These are phyloP conservation scores for Phytophthora nicotianae DNA, from an alignment of 352 stramenopile genomes.

Conservation along the genomic window DNA sequence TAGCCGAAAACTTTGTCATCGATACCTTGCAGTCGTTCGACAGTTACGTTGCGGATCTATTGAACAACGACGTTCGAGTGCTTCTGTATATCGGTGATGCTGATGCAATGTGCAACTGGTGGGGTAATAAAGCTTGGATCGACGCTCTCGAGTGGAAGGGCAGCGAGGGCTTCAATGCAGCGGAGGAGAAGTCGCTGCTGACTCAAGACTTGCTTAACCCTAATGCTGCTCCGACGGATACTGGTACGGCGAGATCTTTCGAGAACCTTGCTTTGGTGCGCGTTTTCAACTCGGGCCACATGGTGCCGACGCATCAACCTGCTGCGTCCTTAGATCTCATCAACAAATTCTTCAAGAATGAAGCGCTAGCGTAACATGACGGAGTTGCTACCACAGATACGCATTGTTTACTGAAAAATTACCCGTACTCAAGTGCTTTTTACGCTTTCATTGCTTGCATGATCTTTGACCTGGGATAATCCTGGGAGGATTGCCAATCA, in stretches of 20 bases:
- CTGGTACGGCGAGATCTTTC: constrained; percentile 41
- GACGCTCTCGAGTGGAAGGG: constrained; percentile 90
- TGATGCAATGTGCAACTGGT: constrained; percentile 96
- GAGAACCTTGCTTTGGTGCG: constrained; percentile 53
- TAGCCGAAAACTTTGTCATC: constrained; percentile 87
- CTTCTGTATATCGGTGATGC: constrained; percentile 96
- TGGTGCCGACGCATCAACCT: constrained; percentile 62
- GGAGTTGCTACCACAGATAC: neutral
- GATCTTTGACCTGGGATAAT: too few relatives aligned
- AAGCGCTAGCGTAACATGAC: constrained; percentile 13
- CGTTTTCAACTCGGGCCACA: constrained; percentile 61
- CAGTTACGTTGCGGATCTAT: constrained; percentile 79
- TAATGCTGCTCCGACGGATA: constrained; percentile 5
- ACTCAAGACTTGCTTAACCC: constrained; percentile 26
- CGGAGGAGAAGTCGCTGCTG: constrained; percentile 36
- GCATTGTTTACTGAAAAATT: neutral
- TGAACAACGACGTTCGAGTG: constrained; percentile 67
- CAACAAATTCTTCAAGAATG: constrained; percentile 62
- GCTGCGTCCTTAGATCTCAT: constrained; percentile 52
- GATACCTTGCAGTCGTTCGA: constrained; percentile 83
- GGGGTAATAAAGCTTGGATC: constrained; percentile 95
- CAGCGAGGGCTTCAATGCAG: constrained; percentile 76
- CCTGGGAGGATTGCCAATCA: constrained; percentile 26
- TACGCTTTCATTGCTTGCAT: too few relatives aligned
- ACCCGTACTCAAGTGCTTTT: too few relatives aligned